Conservation (phyloP, 495 filamentous ascomycete genomes). For the Talaromyces thailandensis region DNA sequence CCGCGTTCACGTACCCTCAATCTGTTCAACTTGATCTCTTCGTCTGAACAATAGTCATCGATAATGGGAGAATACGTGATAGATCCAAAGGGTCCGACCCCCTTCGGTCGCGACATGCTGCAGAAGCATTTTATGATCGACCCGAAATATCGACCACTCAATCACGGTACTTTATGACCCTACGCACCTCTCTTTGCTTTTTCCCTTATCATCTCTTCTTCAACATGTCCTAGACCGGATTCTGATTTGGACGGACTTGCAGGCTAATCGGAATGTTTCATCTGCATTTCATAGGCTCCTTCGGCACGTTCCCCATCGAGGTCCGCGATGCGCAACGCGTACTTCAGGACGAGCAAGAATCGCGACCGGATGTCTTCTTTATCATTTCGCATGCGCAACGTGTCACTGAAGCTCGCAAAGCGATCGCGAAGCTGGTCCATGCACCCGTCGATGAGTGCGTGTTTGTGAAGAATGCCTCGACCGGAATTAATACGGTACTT, state of each 20-base stretch:
- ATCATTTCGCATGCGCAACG: slow-evolving; percentile 48
- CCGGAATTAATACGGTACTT: slow-evolving; percentile 70
- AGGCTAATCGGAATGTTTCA: not conserved
- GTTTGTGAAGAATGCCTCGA: slow-evolving; percentile 74
- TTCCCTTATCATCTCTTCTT: not conserved
- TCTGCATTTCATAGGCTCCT: slow-evolving; percentile 50
- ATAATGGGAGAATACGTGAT: slow-evolving; percentile 1
- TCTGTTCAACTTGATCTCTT: not conserved
- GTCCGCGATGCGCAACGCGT: slow-evolving; percentile 48
- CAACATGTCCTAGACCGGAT: not conserved
- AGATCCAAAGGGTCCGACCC: slow-evolving; percentile 10
- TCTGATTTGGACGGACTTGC: not conserved
- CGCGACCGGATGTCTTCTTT: slow-evolving; percentile 63
- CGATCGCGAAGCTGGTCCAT: slow-evolving; percentile 54
- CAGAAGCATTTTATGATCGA: slow-evolving; percentile 62
- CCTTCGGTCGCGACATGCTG: slow-evolving; percentile 52
- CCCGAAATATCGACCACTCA: slow-evolving; percentile 60
- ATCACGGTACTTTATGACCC: slow-evolving; percentile 54
- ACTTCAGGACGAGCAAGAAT: slow-evolving; percentile 54
- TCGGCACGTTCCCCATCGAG: slow-evolving; percentile 59
- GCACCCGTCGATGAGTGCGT: slow-evolving; percentile 56
- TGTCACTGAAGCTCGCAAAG: slow-evolving; percentile 54
- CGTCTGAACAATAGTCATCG: not conserved
- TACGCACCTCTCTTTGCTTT: not conserved
- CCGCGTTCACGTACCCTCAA: not conserved